These are phyloP conservation scores for Theobroma grandiflorum DNA, from an alignment of 441 rosid species.

Conservation along the genomic window DNA sequence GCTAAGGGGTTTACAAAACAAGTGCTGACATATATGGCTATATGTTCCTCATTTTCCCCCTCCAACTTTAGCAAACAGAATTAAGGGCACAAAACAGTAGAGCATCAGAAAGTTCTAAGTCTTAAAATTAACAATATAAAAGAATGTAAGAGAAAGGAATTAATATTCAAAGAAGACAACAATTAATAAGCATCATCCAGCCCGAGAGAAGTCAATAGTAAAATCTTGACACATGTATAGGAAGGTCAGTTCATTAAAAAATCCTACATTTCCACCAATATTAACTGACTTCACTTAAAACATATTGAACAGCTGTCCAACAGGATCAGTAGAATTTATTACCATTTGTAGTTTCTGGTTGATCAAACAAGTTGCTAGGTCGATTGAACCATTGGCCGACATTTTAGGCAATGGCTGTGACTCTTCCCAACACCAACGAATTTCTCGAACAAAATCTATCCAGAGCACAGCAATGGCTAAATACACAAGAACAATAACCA, in stretches of 20 bases:
- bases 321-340: constrained; percentile 36
- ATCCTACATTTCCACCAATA: constrained; percentile 11
- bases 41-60: constrained; percentile 6
- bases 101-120: not conserved
- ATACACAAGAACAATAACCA: constrained; percentile 33
- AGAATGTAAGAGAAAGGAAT: not conserved
- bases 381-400: constrained; percentile 70
- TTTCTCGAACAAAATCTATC: constrained; percentile 97
- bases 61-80: not conserved
- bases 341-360: constrained; percentile 98
- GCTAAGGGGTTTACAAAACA: not conserved
- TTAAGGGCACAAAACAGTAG: not conserved
- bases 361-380: constrained; percentile 86
- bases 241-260: constrained; percentile 13
- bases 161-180: not conserved
- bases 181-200: not conserved
- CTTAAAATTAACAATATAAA: constrained; percentile 8
- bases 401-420: constrained; percentile 86
- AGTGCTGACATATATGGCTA: not conserved
- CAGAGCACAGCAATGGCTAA: constrained; percentile 94
- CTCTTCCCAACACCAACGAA: constrained; percentile 99
- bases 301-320: constrained; percentile 16
- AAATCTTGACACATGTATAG: constrained; percentile 10
- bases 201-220: not conserved
- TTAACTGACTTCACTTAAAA: constrained; percentile 9